Conservation (phyloP, 768 basidiomycete genomes). For the Boletus pseudopeckii region DNA sequence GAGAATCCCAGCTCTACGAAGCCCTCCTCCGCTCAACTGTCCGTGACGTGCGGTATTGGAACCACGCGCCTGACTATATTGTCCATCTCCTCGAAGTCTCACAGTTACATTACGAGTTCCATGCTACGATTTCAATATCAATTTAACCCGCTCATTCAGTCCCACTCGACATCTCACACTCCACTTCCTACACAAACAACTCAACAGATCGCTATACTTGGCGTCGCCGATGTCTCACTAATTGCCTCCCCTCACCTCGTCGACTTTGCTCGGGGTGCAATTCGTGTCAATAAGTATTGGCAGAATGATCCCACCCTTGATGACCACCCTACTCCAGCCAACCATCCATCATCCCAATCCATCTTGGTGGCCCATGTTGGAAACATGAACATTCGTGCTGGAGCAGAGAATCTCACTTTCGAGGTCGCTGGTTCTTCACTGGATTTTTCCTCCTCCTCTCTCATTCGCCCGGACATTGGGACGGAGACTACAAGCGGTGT, state of each 20-base stretch:
- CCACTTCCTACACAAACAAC: slow-evolving; percentile 12
- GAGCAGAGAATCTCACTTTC: slow-evolving; percentile 66
- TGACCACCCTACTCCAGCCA: neutral
- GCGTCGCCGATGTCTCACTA: slow-evolving; percentile 41
- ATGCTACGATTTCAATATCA: slow-evolving; percentile 26
- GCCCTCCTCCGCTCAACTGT: slow-evolving; percentile 5
- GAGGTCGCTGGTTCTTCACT: slow-evolving; percentile 47
- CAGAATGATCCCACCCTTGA: neutral
- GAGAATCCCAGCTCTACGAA: slow-evolving; percentile 6
- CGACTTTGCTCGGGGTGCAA: slow-evolving; percentile 52
- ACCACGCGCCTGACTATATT: slow-evolving; percentile 18
- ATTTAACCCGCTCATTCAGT: slow-evolving; percentile 6
- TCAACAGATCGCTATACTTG: slow-evolving; percentile 31
- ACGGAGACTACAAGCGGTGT: slow-evolving; percentile 47
- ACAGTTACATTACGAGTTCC: slow-evolving; percentile 24
- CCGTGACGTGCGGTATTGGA: slow-evolving; percentile 19
- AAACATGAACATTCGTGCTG: slow-evolving; percentile 53
- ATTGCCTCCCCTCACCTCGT: slow-evolving; percentile 56
- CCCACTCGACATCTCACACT: slow-evolving; percentile 11
- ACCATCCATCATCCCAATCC: slow-evolving; percentile 16
- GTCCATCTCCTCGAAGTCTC: slow-evolving; percentile 19
- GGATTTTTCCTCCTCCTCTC: slow-evolving; percentile 21
- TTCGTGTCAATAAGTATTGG: slow-evolving; percentile 48
- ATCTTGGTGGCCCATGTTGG: slow-evolving; percentile 44
- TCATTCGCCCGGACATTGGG: slow-evolving; percentile 10